Evolutionary conservation across 2,329 filamentous ascomycete genomes (phyloP).

Genomic region (Mycosphaerella sp.): DNA sequence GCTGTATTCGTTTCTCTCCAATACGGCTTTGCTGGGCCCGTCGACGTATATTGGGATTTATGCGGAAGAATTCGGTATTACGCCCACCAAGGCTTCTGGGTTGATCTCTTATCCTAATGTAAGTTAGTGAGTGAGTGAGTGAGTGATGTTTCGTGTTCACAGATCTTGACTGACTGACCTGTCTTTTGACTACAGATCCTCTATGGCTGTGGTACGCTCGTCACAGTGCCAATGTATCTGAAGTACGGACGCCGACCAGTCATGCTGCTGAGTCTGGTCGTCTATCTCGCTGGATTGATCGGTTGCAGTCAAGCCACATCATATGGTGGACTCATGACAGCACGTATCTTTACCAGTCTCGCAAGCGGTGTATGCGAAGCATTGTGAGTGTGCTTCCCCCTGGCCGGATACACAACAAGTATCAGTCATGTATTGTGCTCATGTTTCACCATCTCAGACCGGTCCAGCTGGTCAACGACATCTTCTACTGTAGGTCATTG

Average conservation of each 20-base stretch:
- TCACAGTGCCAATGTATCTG: slow-evolving; percentile 54
- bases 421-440: not conserved
- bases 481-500: slow-evolving; percentile 36
- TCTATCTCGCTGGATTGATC: slow-evolving; percentile 41
- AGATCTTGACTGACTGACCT: not conserved
- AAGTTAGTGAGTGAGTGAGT: too few relatives aligned
- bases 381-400: not conserved
- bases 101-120: slow-evolving; percentile 54
- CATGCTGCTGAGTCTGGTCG: slow-evolving; percentile 39
- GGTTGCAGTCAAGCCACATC: slow-evolving; percentile 39
- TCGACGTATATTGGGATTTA: slow-evolving; percentile 55
- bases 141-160: too few relatives aligned
- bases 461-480: slow-evolving; percentile 46
- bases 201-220: slow-evolving; percentile 52
- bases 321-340: slow-evolving; percentile 40
- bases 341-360: slow-evolving; percentile 40
- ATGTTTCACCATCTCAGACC: slow-evolving; percentile 31
- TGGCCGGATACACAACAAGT: too few relatives aligned
- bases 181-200: slow-evolving; percentile 37
- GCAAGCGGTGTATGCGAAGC: slow-evolving; percentile 43
- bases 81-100: slow-evolving; percentile 48
- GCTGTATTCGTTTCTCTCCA: slow-evolving; percentile 54
- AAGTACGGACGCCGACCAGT: slow-evolving; percentile 44
- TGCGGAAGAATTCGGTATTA: slow-evolving; percentile 48
- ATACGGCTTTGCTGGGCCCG: slow-evolving; percentile 50